Evolutionary conservation across 441 rosid genomes (phyloP).

Genomic region (Pelargonium myrrhifolium): DNA sequence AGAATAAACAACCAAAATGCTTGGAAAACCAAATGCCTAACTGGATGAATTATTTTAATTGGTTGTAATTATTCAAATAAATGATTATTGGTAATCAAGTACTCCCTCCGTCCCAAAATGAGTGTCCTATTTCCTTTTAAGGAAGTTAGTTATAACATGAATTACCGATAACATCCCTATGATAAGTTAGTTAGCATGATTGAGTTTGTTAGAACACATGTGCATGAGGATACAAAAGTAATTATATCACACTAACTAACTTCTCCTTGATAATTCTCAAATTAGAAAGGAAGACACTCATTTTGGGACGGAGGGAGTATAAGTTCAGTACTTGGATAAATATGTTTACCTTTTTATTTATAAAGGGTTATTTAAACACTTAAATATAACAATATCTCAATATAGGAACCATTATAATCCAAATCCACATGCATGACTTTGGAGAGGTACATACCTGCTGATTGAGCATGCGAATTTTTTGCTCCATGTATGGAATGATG

Average conservation of each 20-base stretch:
- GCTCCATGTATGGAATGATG: conserved; percentile 96
- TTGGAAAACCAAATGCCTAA: neutral
- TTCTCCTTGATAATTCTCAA: too few species aligned
- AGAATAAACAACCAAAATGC: conserved; percentile 6
- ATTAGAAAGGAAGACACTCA: too few species aligned
- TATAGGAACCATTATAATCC: neutral
- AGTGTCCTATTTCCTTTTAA: too few species aligned
- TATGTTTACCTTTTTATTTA: neutral
- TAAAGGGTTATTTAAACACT: neutral
- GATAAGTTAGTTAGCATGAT: too few species aligned
- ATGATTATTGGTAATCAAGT: neutral
- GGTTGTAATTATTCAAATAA: neutral
- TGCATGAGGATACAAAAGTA: too few species aligned
- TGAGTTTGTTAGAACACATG: too few species aligned
- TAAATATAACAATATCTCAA: neutral
- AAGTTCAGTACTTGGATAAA: neutral
- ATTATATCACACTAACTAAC: too few species aligned
- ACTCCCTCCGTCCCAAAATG: too few species aligned
- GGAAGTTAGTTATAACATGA: too few species aligned
- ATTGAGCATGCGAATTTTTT: conserved; percentile 82
- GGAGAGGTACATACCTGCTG: conserved; percentile 52
- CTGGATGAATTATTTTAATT: neutral
- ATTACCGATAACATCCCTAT: too few species aligned
- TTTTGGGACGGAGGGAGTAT: too few species aligned
- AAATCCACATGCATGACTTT: neutral